phyloP scores from a whole-genome alignment of 768 basidiomycete genomes.

The Lentinula sp. region DNA sequence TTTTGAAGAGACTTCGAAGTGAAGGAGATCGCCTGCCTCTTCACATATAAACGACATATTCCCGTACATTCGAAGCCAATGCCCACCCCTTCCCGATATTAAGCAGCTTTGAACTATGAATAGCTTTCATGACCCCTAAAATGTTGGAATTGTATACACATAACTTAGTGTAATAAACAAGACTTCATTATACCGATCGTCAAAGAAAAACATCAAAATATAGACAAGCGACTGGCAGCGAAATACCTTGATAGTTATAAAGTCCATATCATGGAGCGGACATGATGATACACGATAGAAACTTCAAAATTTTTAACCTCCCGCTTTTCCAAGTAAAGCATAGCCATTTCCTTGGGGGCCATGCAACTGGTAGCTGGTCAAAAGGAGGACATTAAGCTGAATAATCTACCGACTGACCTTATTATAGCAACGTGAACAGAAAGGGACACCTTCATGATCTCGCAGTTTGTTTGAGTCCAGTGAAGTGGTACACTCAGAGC shows the following conservation, averaged over 20 bases:
- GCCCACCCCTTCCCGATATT: too few species aligned
- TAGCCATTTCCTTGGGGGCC: slow-evolving; percentile 74
- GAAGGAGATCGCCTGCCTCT: too few species aligned
- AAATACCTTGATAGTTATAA: too few species aligned
- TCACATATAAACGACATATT: too few species aligned
- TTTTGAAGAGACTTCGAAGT: too few species aligned
- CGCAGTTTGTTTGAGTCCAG: slow-evolving; percentile 71
- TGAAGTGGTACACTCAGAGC: slow-evolving; percentile 58
- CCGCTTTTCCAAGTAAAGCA: slow-evolving; percentile 55
- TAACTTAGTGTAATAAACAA: too few species aligned
- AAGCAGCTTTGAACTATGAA: too few species aligned
- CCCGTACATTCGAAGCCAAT: too few species aligned
- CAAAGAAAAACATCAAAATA: background rate
- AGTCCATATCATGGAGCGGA: background rate
- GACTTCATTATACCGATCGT: too few species aligned
- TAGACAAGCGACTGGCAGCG: too few species aligned
- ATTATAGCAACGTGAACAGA: slow-evolving; percentile 68
- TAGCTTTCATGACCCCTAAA: too few species aligned
- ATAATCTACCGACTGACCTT: slow-evolving; percentile 35
- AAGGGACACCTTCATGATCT: slow-evolving; percentile 69
- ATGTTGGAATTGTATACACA: too few species aligned
- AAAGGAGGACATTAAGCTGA: background rate
- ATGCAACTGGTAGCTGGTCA: slow-evolving; percentile 40
- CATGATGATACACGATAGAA: background rate
- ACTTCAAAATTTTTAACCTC: slow-evolving; percentile 17